phyloP scores from a whole-genome alignment of 495 filamentous ascomycete genomes.

The Podospora pseudopauciseta region DNA sequence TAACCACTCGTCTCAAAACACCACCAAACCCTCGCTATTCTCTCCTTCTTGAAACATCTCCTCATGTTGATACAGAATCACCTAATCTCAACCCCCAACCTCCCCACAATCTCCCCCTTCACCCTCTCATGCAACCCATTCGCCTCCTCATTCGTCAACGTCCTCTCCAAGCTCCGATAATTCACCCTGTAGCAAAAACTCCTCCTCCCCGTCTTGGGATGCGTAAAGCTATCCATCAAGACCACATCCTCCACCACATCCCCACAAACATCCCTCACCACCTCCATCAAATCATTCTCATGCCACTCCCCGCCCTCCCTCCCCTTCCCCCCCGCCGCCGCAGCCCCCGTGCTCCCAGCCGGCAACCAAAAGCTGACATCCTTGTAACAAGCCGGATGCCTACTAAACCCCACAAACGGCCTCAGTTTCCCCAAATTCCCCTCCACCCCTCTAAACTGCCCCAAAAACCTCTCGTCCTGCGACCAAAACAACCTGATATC shows the following conservation, averaged over 20 bases:
- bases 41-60: too few species aligned
- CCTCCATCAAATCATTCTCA: constrained; percentile 96
- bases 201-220: constrained; percentile 78
- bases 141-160: constrained; percentile 73
- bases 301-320: constrained; percentile 57
- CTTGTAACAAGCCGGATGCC: constrained; percentile 79
- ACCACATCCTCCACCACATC: constrained; percentile 83
- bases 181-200: constrained; percentile 91
- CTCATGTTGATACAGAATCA: constrained; percentile 26
- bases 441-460: constrained; percentile 66
- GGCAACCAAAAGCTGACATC: constrained; percentile 93
- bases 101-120: constrained; percentile 55
- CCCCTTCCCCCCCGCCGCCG: constrained; percentile 50
- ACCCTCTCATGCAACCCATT: constrained; percentile 73
- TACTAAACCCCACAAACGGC: constrained; percentile 81
- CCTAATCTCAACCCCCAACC: constrained; percentile 77
- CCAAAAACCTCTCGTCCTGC: constrained; percentile 71
- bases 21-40: neutral
- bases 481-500: constrained; percentile 99
- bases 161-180: constrained; percentile 85
- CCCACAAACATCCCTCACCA: constrained; percentile 74
- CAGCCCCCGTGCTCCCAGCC: constrained; percentile 40
- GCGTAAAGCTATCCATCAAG: constrained; percentile 75
- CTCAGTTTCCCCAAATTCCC: constrained; percentile 48
- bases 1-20: neutral